These are phyloP conservation scores for Globisporangium echinulatum DNA, from an alignment of 352 stramenopile genomes.

Conservation along the genomic window DNA sequence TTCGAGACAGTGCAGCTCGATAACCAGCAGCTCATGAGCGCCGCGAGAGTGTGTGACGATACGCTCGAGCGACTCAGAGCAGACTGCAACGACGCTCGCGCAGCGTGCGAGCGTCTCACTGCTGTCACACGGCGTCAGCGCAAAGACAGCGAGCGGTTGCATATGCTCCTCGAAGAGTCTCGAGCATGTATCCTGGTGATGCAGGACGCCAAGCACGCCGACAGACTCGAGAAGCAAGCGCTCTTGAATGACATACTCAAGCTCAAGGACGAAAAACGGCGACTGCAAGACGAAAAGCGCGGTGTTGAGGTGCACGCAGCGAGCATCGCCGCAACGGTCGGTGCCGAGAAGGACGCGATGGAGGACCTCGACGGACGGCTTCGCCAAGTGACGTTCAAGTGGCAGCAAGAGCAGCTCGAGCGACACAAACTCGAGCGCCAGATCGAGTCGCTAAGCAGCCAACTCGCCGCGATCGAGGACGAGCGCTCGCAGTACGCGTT, in stretches of 20 bases:
- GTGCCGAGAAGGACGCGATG: conserved; percentile 39
- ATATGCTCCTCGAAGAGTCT: neutral
- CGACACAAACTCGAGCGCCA: conserved; percentile 32
- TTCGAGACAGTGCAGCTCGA: conserved; percentile 42
- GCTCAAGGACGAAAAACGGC: conserved; percentile 38
- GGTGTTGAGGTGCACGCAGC: conserved; percentile 18
- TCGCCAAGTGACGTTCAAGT: conserved; percentile 44
- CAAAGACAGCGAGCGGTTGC: neutral
- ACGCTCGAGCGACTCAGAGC: neutral
- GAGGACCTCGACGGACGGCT: conserved; percentile 51
- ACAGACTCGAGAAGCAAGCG: conserved; percentile 35
- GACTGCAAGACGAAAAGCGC: conserved; percentile 22
- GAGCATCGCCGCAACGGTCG: conserved; percentile 26
- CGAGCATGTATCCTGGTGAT: conserved; percentile 1
- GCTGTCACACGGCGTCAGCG: neutral
- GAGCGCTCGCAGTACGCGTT: conserved; percentile 39
- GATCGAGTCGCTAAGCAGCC: conserved; percentile 20
- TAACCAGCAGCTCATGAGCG: conserved; percentile 3
- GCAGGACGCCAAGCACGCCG: conserved; percentile 16
- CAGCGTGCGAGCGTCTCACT: neutral
- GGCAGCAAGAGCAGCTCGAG: conserved; percentile 41
- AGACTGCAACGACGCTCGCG: neutral
- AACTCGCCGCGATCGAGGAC: conserved; percentile 48
- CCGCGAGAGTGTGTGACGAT: neutral
- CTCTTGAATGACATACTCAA: conserved; percentile 40